Evolutionary conservation across 2,329 filamentous ascomycete species (phyloP), one percentile per base, ranked within the genome.

Genomic region (Ophiocordyceps unilateralis): DNA sequence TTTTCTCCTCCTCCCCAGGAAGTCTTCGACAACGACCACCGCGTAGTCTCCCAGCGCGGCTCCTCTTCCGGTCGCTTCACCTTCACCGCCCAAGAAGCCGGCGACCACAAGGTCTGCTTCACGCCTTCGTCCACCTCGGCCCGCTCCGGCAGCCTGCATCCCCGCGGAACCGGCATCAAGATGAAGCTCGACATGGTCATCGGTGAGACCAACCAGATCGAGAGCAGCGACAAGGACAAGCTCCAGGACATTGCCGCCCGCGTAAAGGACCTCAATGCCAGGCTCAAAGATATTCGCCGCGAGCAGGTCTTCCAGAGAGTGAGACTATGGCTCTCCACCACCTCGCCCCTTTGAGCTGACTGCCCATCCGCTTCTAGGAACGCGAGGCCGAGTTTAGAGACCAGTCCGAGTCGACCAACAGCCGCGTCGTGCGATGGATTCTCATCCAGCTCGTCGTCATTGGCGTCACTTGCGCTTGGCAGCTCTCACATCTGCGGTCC

Each of bases 261-360:
- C 57, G 80, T 96, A 47, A 81, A 79, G 70, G 89, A 95, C 64
- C 66, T 98, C 58, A 95, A 94, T 63, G 76, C 77, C 34, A 73
- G 91, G 47, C 65, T 98, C 60, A 76, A 82, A 57, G 91, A 96
- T 63, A 87, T 98, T 48, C 74, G 85, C 55, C 71, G 88, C 55
- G 91, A 98, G 68, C 91, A 98, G 72, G 78, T 96, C 45, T 96
- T 95, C 68, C 91, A 98, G 63, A 72, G 88, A 58, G 87, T 93
- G 68, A 49, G 70, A 65, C 28, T 40, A 15, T 21, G 14, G 26
- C 30, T 24, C 23, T 14, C 11, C 7, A 11, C 19, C 20, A 7
- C 37, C 8, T 8, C 14, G 15, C 22, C 15, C 39, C 26, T 22
- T 28, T 5, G 2, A 5, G 14, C 5, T 14, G 23, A 11, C 11